phyloP scores from a whole-genome alignment of 2,329 filamentous ascomycete genomes.

The Drechmeria coniospora region DNA sequence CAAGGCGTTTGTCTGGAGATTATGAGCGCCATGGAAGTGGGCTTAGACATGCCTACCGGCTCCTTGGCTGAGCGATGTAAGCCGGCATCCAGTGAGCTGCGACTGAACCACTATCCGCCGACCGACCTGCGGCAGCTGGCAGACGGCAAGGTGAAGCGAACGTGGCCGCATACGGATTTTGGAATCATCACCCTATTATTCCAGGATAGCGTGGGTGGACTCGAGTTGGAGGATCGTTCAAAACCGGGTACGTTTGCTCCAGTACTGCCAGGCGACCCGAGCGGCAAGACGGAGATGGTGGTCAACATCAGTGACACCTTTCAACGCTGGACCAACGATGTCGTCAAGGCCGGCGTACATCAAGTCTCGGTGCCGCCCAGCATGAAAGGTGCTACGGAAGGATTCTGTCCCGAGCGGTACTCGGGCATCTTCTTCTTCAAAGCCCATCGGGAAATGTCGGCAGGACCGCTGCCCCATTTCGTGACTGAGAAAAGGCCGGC shows the following conservation, averaged over 20 bases:
- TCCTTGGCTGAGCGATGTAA: conserved; percentile 3
- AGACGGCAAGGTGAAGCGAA: conserved; percentile 2
- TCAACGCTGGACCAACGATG: conserved; percentile 16
- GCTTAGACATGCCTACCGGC: conserved; percentile 14
- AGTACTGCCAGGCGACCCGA: conserved; percentile 11
- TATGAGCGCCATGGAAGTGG: conserved; percentile 11
- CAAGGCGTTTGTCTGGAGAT: background rate
- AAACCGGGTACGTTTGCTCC: conserved; percentile 6
- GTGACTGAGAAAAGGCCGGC: background rate
- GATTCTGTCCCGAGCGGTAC: background rate
- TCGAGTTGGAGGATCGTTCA: conserved; percentile 27
- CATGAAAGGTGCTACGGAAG: background rate
- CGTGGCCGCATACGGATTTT: conserved; percentile 6
- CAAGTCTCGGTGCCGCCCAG: background rate
- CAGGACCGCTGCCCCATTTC: background rate
- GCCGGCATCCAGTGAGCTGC: conserved; percentile 6
- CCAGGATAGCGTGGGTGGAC: conserved; percentile 24
- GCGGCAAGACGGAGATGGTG: conserved; percentile 10
- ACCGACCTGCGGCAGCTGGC: conserved; percentile 3
- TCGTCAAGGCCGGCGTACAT: conserved; percentile 1
- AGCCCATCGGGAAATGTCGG: background rate
- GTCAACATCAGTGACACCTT: conserved; percentile 19
- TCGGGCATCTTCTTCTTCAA: conserved; percentile 1
- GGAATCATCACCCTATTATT: conserved; percentile 17
- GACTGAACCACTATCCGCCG: conserved; percentile 6